Evolutionary conservation across 2,329 filamentous ascomycete species (phyloP).

Genomic region (Cladosporium cucumerinum): DNA sequence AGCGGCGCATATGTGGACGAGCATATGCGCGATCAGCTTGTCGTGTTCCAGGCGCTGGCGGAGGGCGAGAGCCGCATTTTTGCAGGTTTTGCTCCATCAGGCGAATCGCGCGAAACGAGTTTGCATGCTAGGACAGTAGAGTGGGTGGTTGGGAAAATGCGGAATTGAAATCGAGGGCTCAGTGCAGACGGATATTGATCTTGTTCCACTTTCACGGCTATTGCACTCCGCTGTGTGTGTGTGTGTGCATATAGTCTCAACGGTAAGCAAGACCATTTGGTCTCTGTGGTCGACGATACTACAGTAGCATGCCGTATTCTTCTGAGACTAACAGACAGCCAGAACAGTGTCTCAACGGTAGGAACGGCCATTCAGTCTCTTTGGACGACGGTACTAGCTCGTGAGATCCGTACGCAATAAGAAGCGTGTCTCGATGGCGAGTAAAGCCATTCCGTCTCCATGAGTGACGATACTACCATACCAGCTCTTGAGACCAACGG

Average conservation of each 20-base stretch:
- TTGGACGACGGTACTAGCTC: too few relatives aligned
- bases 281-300: too few relatives aligned
- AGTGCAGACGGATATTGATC: neutral
- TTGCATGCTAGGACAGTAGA: conserved; percentile 46
- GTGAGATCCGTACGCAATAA: too few relatives aligned
- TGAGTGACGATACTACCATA: too few relatives aligned
- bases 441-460: too few relatives aligned
- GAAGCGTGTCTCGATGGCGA: too few relatives aligned
- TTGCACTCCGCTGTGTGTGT: neutral
- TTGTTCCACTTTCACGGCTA: neutral
- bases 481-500: too few relatives aligned
- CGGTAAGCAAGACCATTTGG: too few relatives aligned
- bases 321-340: too few relatives aligned
- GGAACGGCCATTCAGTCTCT: too few relatives aligned
- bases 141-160: conserved; percentile 42
- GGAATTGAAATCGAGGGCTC: neutral
- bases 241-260: neutral
- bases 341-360: too few relatives aligned
- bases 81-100: conserved; percentile 26
- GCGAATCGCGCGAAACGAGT: conserved; percentile 34
- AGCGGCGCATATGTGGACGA: conserved; percentile 52
- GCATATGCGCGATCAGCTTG: conserved; percentile 56
- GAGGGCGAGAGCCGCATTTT: conserved; percentile 38
- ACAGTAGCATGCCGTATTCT: too few relatives aligned
- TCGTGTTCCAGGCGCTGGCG: conserved; percentile 58